A percentile compares a stretch with the other conserved stretches of the same genome.
These are phyloP conservation scores for Tylopilus vinaceipallidus DNA, from an alignment of 768 basidiomycete species.

Conservation along the genomic window DNA sequence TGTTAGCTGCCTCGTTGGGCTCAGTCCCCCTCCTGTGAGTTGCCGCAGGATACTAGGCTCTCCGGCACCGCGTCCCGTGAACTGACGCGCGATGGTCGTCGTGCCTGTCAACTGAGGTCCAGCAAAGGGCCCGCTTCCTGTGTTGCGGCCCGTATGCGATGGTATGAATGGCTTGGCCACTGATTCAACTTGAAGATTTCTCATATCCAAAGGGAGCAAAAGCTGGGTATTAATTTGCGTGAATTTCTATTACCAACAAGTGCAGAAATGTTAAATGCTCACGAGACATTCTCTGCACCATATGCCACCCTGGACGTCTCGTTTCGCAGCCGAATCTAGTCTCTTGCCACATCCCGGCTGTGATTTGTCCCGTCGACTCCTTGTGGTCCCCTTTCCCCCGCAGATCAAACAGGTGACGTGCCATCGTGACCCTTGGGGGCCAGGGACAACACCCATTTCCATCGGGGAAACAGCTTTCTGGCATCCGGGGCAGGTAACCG, in stretches of 20 bases:
- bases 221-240: conserved; percentile 40
- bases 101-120: conserved; percentile 63
- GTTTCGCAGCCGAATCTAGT: conserved; percentile 80
- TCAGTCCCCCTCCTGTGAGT: conserved; percentile 64
- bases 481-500: conserved; percentile 72
- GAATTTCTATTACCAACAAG: conserved; percentile 1
- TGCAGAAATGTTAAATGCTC: conserved; percentile 27
- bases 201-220: conserved; percentile 48
- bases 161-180: conserved; percentile 48
- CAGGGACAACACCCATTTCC: conserved; percentile 84
- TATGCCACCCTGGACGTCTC: conserved; percentile 62
- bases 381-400: conserved; percentile 58
- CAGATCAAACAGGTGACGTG: conserved; percentile 76
- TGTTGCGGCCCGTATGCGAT: conserved; percentile 41
- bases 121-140: conserved; percentile 31
- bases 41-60: conserved; percentile 45
- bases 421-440: conserved; percentile 81
- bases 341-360: conserved; percentile 81
- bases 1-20: conserved; percentile 62
- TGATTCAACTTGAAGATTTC: conserved; percentile 51
- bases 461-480: conserved; percentile 70
- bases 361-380: conserved; percentile 48
- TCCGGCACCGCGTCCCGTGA: conserved; percentile 57
- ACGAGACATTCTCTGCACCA: conserved; percentile 89
- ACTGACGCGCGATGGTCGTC: conserved; percentile 72